Evolutionary conservation across 2,329 filamentous ascomycete genomes (phyloP), one percentile per base, ranked within the genome.

Genomic region (Neonectria ditissima): DNA sequence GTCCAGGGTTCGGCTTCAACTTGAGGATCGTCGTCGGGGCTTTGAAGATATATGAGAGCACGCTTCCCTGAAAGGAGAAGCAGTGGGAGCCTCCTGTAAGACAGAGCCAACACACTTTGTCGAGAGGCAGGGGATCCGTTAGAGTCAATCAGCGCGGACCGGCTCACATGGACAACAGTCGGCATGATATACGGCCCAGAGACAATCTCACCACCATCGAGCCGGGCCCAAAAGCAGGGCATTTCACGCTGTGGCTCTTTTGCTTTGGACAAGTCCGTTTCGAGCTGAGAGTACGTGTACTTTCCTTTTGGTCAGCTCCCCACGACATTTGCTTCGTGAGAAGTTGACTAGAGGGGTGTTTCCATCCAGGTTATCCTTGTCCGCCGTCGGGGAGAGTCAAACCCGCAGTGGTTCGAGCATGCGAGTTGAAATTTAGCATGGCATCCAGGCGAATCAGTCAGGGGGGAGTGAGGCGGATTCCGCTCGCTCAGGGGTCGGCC

Each of bases 31-130:
- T 61, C 58, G 60, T 56, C 51, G 66, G 62, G 64, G 45, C 9
- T 32, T 57, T 18, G 11, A 61, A 66, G 65, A 60, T 68, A 67
- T 68, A 68, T 68, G 61, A 39, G 32, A 55, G 26, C 41, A 52
- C 22, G 37, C 55, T 51, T 60, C 32, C 53, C 51, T 34, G n/a
- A 41, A 55, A 58, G 45, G 41, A 61, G 62, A 45, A 37, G 45
- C 18, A 30, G 45, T 16, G 7, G 28, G n/a, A 52, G 28, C 14
- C 45, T 62, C 48, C 55, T 60, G 47, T 62, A 47, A 51, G 39
- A 18, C 39, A 24, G 55, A 47, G 41, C 52, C 44, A 58, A 54
- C 50, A 41, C 44, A 32, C 20, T 34, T 26, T 59, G 50, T 22
- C 37, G 30, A 47, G 45, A 14, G 22, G 13, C 22, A 52, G 54